Percentiles rank a stretch among this genome's conserved stretches.
phyloP scores from a whole-genome alignment of 129 eudicot genomes.

The Lonicera japonica region DNA sequence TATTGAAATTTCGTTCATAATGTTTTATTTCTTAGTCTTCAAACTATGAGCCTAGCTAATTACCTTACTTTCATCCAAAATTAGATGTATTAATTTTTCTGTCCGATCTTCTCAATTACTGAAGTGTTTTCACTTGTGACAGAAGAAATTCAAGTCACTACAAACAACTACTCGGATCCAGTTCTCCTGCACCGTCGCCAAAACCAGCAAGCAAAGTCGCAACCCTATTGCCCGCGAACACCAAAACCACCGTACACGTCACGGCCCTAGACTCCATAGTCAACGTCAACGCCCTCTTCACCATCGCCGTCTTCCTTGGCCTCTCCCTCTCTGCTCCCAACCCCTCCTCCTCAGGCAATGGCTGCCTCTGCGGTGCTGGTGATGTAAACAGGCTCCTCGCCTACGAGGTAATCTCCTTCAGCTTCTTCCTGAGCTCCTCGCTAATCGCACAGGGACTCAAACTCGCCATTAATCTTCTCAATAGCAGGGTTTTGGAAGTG shows the following conservation, averaged over 20 bases:
- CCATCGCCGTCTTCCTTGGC: slow-evolving; percentile 50
- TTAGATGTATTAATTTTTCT: too few species aligned
- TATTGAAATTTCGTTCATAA: too few species aligned
- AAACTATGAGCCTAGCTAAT: too few species aligned
- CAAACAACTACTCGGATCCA: too few species aligned
- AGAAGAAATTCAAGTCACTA: too few species aligned
- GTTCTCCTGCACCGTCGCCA: slow-evolving; percentile 1
- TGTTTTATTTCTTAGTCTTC: too few species aligned
- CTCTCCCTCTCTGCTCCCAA: slow-evolving; percentile 41
- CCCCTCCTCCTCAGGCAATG: slow-evolving; percentile 9
- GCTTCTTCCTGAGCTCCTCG: slow-evolving; percentile 48
- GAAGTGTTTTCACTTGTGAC: too few species aligned
- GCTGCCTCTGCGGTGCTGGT: slow-evolving; percentile 31
- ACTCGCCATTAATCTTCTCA: slow-evolving; percentile 43
- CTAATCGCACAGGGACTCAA: slow-evolving; percentile 53
- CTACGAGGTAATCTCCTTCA: slow-evolving; percentile 45
- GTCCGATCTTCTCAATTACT: too few species aligned
- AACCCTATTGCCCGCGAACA: slow-evolving; percentile 6
- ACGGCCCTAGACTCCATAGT: slow-evolving; percentile 57
- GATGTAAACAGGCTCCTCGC: slow-evolving; percentile 39
- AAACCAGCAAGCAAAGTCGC: background rate
- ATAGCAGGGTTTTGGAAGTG: slow-evolving; percentile 41
- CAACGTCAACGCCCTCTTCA: slow-evolving; percentile 55
- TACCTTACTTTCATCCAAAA: too few species aligned
- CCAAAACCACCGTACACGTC: slow-evolving; percentile 43